Percentiles rank a stretch among this genome's conserved stretches.
Evolutionary conservation across 176 grass and related monocot genomes (phyloP).

Genomic region (Sorghum bicolor): Sorghum_bicolor_NCBIv3 NC_012871.2:6221501-6222000

Average conservation of each 20-base stretch:
- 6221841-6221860: slow-evolving; percentile 23
- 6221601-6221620: slow-evolving; percentile 48
- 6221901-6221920: neutral
- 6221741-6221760: neutral
- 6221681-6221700: slow-evolving; percentile 35
- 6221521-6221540: slow-evolving; percentile 30
- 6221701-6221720: slow-evolving; percentile 27
- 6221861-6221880: slow-evolving; percentile 18
- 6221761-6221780: slow-evolving; percentile 11
- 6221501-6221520: slow-evolving; percentile 32
- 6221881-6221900: slow-evolving; percentile 18
- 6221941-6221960: neutral
- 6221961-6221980: neutral
- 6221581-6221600: slow-evolving; percentile 56
- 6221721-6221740: neutral
- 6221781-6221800: slow-evolving; percentile 31
- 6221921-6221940: neutral
- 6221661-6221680: slow-evolving; percentile 56
- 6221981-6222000: too few species aligned
- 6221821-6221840: slow-evolving; percentile 41
- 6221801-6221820: slow-evolving; percentile 65
- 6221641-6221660: slow-evolving; percentile 45
- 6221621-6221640: slow-evolving; percentile 47
- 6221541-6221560: neutral
- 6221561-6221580: slow-evolving; percentile 39